Conservation (phyloP, 2,329 filamentous ascomycete species). For the Colletotrichum tofieldiae region DNA sequence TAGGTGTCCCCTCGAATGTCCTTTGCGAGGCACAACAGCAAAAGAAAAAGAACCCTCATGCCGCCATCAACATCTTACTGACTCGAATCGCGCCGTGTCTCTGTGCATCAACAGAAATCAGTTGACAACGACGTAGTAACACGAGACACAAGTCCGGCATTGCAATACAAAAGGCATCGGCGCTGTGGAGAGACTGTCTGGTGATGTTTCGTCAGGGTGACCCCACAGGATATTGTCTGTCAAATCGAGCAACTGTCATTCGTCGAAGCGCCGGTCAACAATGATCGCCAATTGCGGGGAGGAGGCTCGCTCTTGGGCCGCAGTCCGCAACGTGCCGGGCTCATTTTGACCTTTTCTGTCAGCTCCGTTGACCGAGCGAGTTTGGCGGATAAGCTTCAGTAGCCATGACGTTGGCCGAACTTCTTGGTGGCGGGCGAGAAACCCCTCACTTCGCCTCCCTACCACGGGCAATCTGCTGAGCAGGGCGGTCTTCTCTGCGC, state of each 20-base stretch:
- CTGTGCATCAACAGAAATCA: not conserved
- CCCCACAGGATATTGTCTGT: constrained; percentile 6
- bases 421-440: constrained; percentile 29
- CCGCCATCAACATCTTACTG: not conserved
- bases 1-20: constrained; percentile 1
- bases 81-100: not conserved
- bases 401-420: constrained; percentile 18
- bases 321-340: constrained; percentile 7
- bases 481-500: constrained; percentile 12
- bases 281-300: constrained; percentile 14
- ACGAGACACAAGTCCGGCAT: not conserved
- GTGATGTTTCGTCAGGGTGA: constrained; percentile 22
- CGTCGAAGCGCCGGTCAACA: constrained; percentile 10
- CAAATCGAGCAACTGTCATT: constrained; percentile 34
- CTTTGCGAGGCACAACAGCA: not conserved
- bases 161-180: not conserved
- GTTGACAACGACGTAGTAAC: not conserved
- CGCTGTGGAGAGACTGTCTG: constrained; percentile 29
- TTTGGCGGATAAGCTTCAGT: constrained; percentile 2
- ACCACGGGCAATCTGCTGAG: constrained; percentile 4
- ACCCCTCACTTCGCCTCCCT: constrained; percentile 32
- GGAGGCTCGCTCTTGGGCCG: not conserved
- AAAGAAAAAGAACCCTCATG: not conserved
- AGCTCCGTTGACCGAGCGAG: constrained; percentile 1
- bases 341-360: not conserved